Base-by-base conservation (phyloP, 108 stramenopile species). In the Cafeteria roenbergensis region DNA sequence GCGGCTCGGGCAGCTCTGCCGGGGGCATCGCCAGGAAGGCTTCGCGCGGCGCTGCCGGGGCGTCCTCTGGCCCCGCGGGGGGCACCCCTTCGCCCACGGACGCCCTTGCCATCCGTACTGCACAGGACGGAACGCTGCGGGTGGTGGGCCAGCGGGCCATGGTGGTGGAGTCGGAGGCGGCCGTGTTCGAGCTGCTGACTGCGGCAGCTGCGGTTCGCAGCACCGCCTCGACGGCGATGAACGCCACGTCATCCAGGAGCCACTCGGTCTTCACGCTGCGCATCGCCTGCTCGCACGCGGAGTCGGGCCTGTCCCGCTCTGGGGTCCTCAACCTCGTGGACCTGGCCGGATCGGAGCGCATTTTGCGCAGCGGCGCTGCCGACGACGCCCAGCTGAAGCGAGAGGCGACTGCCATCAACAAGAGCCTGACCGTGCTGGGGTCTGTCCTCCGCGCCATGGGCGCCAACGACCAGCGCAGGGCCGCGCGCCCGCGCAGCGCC, bases 251-350 rank as follows among this genome's bases (percentile, higher is more conserved):
- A 20, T 71, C 66, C 35, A 48, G 78, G 14, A 72, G 71, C 51
- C 78, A 79, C 57, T 65, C 68, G 42, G 71, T 73, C 38, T 79
- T 79, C 64, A 71, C 69, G 22, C 54, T 79, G 26, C 55, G 61
- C 48, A 65, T 77, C 27, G 69, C 22, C 29, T 2, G 20, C 22
- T 3, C 22, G 22, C 59, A 61, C 37, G 21, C 2, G 21, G 59
- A 61, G 59, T 32, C 59, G 37, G 30, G 30, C 17, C 36, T 29
- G 37, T 2, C 2, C 29, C 9, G 59, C 20, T 21, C 2, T 21
- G 59, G 59, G 17, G 36, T 37, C 20, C n/a, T 61, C 17, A 35
- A 61, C 59, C n/a, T 61, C 17, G 37, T 61, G 36, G 59, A 61
- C 30, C 37, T 61, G 59, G 59, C 59, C 2, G 59, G 59, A 3